Percentiles rank a stretch among this genome's conserved stretches.
These are phyloP conservation scores for Nakazawaea wyomingensis DNA, from an alignment of 805 yeast species.

Conservation along the genomic window DNA sequence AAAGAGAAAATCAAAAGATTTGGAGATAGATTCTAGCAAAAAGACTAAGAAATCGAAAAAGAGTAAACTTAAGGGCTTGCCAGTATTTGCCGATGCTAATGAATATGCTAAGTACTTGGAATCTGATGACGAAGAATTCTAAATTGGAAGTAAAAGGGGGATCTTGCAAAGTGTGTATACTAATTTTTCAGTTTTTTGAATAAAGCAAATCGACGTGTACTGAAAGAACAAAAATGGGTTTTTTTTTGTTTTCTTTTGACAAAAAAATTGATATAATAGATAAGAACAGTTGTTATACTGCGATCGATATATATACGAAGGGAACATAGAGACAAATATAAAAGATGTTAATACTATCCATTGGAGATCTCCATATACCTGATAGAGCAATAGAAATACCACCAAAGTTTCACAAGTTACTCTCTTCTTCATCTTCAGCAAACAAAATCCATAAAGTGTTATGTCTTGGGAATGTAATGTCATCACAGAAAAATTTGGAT, in stretches of 20 bases:
- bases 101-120: constrained; percentile 73
- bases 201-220: too few relatives aligned
- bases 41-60: constrained; percentile 37
- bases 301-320: not conserved
- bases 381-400: constrained; percentile 69
- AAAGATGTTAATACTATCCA: constrained; percentile 65
- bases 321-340: not conserved
- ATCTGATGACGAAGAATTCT: constrained; percentile 52
- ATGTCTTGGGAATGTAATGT: constrained; percentile 79
- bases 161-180: constrained; percentile 45
- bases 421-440: constrained; percentile 65
- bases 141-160: not conserved
- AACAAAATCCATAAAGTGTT: constrained; percentile 83
- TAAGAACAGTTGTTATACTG: too few relatives aligned
- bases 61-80: constrained; percentile 60
- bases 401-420: constrained; percentile 61
- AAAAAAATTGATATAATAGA: too few relatives aligned
- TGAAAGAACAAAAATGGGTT: too few relatives aligned
- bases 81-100: constrained; percentile 84
- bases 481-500: constrained; percentile 54
- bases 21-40: constrained; percentile 35
- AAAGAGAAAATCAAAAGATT: constrained; percentile 19
- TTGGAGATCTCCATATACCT: constrained; percentile 90
- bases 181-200: too few relatives aligned
- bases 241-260: too few relatives aligned